A percentile compares a stretch with the other conserved stretches of the same genome.
These are phyloP conservation scores for Solanum clarkiae DNA, from an alignment of 257 asterid species.

Conservation along the genomic window DNA sequence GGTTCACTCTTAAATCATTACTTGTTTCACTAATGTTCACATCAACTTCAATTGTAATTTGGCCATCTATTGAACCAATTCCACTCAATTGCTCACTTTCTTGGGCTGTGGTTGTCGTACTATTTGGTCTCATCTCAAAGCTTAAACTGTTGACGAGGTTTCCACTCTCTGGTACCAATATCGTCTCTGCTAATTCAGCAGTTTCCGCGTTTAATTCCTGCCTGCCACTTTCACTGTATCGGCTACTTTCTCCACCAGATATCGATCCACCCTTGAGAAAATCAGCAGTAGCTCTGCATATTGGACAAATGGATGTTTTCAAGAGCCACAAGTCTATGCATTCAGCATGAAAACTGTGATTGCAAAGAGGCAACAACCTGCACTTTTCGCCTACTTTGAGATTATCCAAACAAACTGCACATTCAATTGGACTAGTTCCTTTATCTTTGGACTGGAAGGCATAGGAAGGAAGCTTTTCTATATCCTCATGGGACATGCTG, in stretches of 20 bases:
- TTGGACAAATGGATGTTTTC: slow-evolving; percentile 48
- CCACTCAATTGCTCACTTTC: not conserved
- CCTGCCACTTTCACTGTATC: slow-evolving; percentile 4
- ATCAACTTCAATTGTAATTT: not conserved
- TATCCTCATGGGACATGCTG: slow-evolving; percentile 67
- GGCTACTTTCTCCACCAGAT: slow-evolving; percentile 10
- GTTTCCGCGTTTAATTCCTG: not conserved
- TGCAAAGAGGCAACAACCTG: slow-evolving; percentile 44
- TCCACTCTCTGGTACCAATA: not conserved
- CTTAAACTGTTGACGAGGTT: not conserved
- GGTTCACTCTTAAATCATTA: not conserved
- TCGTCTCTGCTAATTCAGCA: not conserved
- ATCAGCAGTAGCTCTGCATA: slow-evolving; percentile 41
- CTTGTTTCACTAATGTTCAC: not conserved
- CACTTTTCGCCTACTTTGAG: slow-evolving; percentile 47
- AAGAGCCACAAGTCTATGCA: slow-evolving; percentile 62
- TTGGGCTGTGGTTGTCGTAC: not conserved
- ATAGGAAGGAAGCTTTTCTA: slow-evolving; percentile 69
- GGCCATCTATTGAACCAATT: not conserved
- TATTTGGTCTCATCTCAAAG: not conserved
- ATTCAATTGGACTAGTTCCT: slow-evolving; percentile 18
- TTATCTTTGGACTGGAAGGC: slow-evolving; percentile 33
- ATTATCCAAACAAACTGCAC: slow-evolving; percentile 55
- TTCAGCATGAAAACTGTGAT: slow-evolving; percentile 40
- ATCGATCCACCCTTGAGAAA: not conserved